Evolutionary conservation across 441 rosid genomes (phyloP).

Genomic region (Monsonia emarginata): DNA sequence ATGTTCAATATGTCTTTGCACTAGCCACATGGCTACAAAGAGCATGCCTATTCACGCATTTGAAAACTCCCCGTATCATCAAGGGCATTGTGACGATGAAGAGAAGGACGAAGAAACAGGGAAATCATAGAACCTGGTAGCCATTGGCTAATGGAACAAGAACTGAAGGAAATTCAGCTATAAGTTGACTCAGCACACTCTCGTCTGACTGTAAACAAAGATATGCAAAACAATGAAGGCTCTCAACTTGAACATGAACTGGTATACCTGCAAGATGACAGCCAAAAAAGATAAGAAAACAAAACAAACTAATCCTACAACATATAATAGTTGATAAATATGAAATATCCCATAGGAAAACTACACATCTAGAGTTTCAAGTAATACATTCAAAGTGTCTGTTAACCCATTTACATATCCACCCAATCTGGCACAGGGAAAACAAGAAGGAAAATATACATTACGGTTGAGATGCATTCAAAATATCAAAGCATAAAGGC

Average conservation of each 20-base stretch:
- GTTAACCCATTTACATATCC: neutral
- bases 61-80: neutral
- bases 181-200: constrained; percentile 47
- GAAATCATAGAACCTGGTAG: constrained; percentile 48
- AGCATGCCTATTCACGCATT: neutral
- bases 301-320: neutral
- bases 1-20: neutral
- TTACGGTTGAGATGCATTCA: neutral
- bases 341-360: neutral
- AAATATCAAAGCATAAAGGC: neutral
- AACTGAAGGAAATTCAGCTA: constrained; percentile 61
- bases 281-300: constrained; percentile 18
- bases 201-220: constrained; percentile 58
- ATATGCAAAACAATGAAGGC: constrained; percentile 61
- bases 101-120: neutral
- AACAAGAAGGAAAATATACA: neutral
- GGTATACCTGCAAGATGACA: constrained; percentile 53
- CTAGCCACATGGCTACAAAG: neutral
- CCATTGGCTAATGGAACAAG: constrained; percentile 68
- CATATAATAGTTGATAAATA: neutral
- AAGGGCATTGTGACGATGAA: neutral
- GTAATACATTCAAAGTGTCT: neutral
- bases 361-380: neutral
- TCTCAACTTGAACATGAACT: constrained; percentile 52
- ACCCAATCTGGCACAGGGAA: neutral